phyloP scores from a whole-genome alignment of 805 yeast genomes.

The Saccharomycopsis capsularis region DNA sequence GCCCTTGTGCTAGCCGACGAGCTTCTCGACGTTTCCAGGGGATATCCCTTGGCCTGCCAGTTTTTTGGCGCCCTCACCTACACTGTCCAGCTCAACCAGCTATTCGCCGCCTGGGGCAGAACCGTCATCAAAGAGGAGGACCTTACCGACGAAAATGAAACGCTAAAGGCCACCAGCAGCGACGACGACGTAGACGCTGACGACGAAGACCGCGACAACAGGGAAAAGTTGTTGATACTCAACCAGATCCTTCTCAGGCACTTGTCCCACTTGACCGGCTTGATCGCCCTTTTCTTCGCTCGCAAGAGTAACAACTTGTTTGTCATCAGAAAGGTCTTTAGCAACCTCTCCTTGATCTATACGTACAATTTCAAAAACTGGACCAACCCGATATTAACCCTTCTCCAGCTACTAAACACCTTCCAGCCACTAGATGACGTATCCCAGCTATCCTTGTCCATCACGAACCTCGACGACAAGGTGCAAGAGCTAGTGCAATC shows the following conservation, averaged over 20 bases:
- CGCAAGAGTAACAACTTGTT: slow-evolving; percentile 26
- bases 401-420: slow-evolving; percentile 22
- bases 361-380: slow-evolving; percentile 34
- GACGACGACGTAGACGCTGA: slow-evolving; percentile 22
- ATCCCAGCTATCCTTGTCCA: not conserved
- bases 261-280: slow-evolving; percentile 20
- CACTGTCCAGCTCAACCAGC: slow-evolving; percentile 48
- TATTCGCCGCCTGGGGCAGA: slow-evolving; percentile 1
- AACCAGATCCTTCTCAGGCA: slow-evolving; percentile 15
- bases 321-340: slow-evolving; percentile 52
- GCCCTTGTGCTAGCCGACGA: slow-evolving; percentile 54
- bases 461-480: not conserved
- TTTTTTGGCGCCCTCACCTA: slow-evolving; percentile 81
- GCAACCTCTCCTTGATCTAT: slow-evolving; percentile 46
- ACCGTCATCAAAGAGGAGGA: not conserved
- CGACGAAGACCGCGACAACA: slow-evolving; percentile 17
- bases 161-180: not conserved
- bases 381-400: slow-evolving; percentile 34
- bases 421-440: not conserved
- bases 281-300: slow-evolving; percentile 17
- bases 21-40: slow-evolving; percentile 34
- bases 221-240: not conserved
- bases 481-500: not conserved
- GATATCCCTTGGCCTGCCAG: slow-evolving; percentile 41
- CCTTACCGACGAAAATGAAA: slow-evolving; percentile 11